These are phyloP conservation scores for Cyathus striatus DNA, from an alignment of 768 basidiomycete species.

Conservation along the genomic window DNA sequence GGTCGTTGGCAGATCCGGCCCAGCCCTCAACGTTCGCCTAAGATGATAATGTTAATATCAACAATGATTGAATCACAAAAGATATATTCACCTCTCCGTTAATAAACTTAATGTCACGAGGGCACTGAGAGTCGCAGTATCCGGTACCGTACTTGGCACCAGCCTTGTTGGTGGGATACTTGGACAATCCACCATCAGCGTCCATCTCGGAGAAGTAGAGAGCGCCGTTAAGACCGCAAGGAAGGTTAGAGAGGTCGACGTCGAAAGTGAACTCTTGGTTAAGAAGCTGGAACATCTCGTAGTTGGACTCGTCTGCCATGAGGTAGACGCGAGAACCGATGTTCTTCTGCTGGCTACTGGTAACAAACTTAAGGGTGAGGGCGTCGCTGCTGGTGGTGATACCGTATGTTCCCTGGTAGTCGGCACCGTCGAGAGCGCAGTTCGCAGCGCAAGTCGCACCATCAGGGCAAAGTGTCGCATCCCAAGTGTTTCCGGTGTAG, in stretches of 20 bases:
- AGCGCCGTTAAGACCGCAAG: slow-evolving; percentile 58
- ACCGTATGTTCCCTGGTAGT: slow-evolving; percentile 46
- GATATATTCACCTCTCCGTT: slow-evolving; percentile 40
- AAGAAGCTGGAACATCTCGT: slow-evolving; percentile 45
- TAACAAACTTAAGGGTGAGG: slow-evolving; percentile 41
- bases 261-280: slow-evolving; percentile 59
- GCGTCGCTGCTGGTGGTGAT: slow-evolving; percentile 41
- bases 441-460: slow-evolving; percentile 35
- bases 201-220: slow-evolving; percentile 61
- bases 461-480: slow-evolving; percentile 45
- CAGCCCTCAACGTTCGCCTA: slow-evolving; percentile 43
- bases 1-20: slow-evolving; percentile 22
- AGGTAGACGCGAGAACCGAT: slow-evolving; percentile 41
- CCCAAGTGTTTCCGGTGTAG: slow-evolving; percentile 51
- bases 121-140: slow-evolving; percentile 65
- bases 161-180: slow-evolving; percentile 50
- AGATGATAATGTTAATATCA: not conserved
- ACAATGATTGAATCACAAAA: too few relatives aligned
- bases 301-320: slow-evolving; percentile 33
- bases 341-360: slow-evolving; percentile 25
- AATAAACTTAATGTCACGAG: slow-evolving; percentile 58
- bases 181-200: slow-evolving; percentile 45
- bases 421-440: slow-evolving; percentile 40
- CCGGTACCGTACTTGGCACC: slow-evolving; percentile 53
- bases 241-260: slow-evolving; percentile 52